Evolutionary conservation across 257 asterid species (phyloP), one percentile per base, ranked within the genome.

Genomic region (Lantana camara): DNA sequence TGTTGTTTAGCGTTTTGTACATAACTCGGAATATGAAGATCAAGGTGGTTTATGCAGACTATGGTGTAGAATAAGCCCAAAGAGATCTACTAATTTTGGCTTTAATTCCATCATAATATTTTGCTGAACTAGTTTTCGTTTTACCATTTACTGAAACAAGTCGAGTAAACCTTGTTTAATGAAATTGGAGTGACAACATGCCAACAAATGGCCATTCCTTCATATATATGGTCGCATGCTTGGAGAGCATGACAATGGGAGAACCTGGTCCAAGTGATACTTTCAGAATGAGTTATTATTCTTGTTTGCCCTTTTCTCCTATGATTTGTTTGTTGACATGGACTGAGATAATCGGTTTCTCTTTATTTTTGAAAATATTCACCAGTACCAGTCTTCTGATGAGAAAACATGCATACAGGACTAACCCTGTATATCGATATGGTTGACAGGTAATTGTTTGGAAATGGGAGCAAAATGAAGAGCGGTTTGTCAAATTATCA

Each of bases 401-500:
- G 45, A 42, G 17, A 57, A 27, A 65, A 21, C 57, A 50, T n/a
- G n/a, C n/a, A n/a, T n/a, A n/a, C n/a, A n/a, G n/a, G n/a, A n/a
- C n/a, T n/a, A n/a, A n/a, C n/a, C n/a, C n/a, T n/a, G n/a, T n/a
- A n/a, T n/a, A n/a, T n/a, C n/a, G n/a, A n/a, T n/a, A n/a, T 73
- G 73, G 47, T 47, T 60, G 55, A 54, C 81, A 94, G 99, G 96
- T 86, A 68, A 67, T 90, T 59, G 83, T 88, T 59, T 81, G 89
- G 72, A 90, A 75, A 77, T 94, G 99, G 99, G 90, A 87, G 71
- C 65, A 64, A 51, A 71, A 74, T 35, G 93, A 85, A 64, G 99
- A 90, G 78, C 73, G 79, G 47, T 69, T 94, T 48, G 67, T 84
- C 75, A 88, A 80, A 72, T 49, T 88, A 65, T 57, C 82, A 1